A percentile compares a stretch with the other conserved stretches of the same genome.
These are phyloP conservation scores for Microcyclospora pomicola DNA, from an alignment of 2,329 filamentous ascomycete genomes.

Conservation along the genomic window DNA sequence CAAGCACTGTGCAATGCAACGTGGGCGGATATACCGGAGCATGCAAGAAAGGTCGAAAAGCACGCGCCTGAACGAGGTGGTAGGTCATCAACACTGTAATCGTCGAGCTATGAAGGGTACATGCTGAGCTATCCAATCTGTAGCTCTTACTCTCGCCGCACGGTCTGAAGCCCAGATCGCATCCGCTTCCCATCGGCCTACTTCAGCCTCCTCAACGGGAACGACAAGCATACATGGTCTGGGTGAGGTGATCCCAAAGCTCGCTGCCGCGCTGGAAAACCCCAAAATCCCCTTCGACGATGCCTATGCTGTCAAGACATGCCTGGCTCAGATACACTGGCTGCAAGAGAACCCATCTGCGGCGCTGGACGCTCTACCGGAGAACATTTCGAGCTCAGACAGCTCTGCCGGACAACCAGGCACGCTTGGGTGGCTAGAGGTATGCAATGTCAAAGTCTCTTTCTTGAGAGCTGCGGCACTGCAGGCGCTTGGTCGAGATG, in stretches of 20 bases:
- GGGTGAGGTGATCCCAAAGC: constrained; percentile 26
- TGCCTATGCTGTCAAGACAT: constrained; percentile 64
- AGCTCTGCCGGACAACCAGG: constrained; percentile 28
- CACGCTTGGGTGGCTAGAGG: constrained; percentile 56
- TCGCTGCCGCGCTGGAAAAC: constrained; percentile 23
- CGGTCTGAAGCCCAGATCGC: constrained; percentile 34
- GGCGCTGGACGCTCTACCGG: constrained; percentile 37
- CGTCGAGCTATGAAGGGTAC: background rate
- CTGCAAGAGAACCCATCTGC: constrained; percentile 51
- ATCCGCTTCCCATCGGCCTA: constrained; percentile 29
- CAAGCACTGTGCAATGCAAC: constrained; percentile 73
- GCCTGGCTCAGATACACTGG: constrained; percentile 74
- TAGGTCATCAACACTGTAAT: constrained; percentile 34
- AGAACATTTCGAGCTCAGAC: background rate
- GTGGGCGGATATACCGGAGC: constrained; percentile 77
- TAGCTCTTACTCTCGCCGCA: constrained; percentile 34
- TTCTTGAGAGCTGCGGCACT: constrained; percentile 19
- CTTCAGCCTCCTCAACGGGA: constrained; percentile 27
- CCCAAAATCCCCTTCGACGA: constrained; percentile 32
- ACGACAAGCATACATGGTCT: constrained; percentile 20
- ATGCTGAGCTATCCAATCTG: constrained; percentile 2
- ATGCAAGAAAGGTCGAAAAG: constrained; percentile 86
- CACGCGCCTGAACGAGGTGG: constrained; percentile 77
- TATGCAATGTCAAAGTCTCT: constrained; percentile 40
- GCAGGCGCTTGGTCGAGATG: constrained; percentile 9